phyloP scores from a whole-genome alignment of 1,284 basidiomycete species.

The Papiliotrema laurentii region DNA sequence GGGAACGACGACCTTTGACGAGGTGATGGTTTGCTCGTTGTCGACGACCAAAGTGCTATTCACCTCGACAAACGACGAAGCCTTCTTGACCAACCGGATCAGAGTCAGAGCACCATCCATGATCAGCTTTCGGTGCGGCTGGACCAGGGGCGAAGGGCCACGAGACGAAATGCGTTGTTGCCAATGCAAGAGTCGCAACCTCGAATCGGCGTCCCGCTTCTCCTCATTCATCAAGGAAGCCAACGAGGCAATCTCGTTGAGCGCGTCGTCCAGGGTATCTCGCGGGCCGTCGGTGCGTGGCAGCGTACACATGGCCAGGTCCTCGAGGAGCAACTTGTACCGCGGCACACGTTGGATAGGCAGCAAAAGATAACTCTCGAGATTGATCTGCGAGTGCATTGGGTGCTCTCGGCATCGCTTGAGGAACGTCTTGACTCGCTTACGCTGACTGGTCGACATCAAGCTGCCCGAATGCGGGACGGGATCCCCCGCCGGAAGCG shows the following conservation, averaged over 20 bases:
- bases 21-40: conserved; percentile 40
- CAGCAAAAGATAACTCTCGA: conserved; percentile 90
- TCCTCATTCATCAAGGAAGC: conserved; percentile 96
- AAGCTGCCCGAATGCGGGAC: conserved; percentile 31
- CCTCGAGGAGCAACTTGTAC: conserved; percentile 85
- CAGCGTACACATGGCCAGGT: conserved; percentile 76
- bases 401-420: conserved; percentile 76
- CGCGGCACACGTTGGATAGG: conserved; percentile 95
- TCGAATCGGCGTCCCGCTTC: conserved; percentile 86
- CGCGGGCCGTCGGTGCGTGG: conserved; percentile 60
- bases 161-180: conserved; percentile 83
- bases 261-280: conserved; percentile 78
- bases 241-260: conserved; percentile 76
- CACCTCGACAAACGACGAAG: conserved; percentile 75
- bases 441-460: conserved; percentile 68
- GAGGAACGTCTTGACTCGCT: conserved; percentile 77
- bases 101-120: conserved; percentile 80
- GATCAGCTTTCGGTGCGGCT: conserved; percentile 90
- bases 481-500: conserved; percentile 44
- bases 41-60: conserved; percentile 15
- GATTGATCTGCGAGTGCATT: conserved; percentile 89
- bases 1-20: conserved; percentile 64
- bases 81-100: conserved; percentile 84
- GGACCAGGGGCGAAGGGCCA: conserved; percentile 92
- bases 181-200: conserved; percentile 81